A percentile compares a stretch with the other conserved stretches of the same genome.
phyloP scores from a whole-genome alignment of 805 yeast genomes.

The Debaryomyces castellii region DNA sequence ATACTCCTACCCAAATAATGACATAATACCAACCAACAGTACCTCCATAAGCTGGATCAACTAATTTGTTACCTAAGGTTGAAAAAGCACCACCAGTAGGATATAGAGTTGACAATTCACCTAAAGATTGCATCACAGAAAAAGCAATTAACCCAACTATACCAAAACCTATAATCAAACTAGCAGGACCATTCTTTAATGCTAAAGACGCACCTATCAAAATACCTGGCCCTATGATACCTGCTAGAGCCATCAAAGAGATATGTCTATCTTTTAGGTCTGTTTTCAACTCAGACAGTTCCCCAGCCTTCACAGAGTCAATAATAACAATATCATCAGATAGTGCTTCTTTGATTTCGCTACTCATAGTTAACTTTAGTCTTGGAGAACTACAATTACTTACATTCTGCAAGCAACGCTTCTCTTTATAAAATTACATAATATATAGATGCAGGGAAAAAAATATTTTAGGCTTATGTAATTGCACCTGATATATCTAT shows the following conservation, averaged over 20 bases:
- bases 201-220: slow-evolving; percentile 56
- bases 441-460: not conserved
- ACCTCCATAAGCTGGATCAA: slow-evolving; percentile 59
- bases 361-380: not conserved
- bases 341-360: not conserved
- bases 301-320: not conserved
- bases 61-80: slow-evolving; percentile 48
- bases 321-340: not conserved
- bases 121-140: slow-evolving; percentile 54
- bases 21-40: slow-evolving; percentile 54
- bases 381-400: too few relatives aligned
- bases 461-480: not conserved
- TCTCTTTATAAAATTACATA: not conserved
- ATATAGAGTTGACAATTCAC: slow-evolving; percentile 54
- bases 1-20: slow-evolving; percentile 55
- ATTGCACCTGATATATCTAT: not conserved
- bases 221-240: slow-evolving; percentile 62
- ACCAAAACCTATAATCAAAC: slow-evolving; percentile 51
- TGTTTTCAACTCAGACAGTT: slow-evolving; percentile 29
- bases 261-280: slow-evolving; percentile 51
- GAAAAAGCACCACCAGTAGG: slow-evolving; percentile 55
- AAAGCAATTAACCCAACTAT: slow-evolving; percentile 53
- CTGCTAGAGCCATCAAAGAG: slow-evolving; percentile 53
- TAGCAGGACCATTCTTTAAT: slow-evolving; percentile 50
- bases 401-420: too few relatives aligned